Evolutionary conservation across 139 green algal genomes (phyloP), one percentile per base, ranked within the genome.

Genomic region (Chlamydomonas sphaeroides): DNA sequence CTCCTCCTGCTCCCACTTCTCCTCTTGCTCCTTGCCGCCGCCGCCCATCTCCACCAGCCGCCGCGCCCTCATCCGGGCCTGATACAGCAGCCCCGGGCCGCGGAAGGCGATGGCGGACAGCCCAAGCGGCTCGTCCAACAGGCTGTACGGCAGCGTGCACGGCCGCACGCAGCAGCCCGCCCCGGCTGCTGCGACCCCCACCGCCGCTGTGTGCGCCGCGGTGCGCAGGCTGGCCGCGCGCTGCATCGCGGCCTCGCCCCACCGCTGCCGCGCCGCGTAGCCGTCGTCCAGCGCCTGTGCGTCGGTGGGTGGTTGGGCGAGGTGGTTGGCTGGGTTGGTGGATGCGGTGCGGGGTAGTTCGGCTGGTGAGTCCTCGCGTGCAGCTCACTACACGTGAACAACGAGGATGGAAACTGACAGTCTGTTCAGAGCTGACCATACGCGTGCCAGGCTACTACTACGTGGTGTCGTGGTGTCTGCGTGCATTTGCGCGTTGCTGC

Each of bases 61-160:
- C 45, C 45, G 45, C 45, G 45, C 45, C 45, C 45, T 51, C 45
- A 51, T 51, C 45, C 32, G 32, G 32, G 62, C 62, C 32, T 17
- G 11, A 33, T 68, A 68, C 62, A 68, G 62, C 62, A 68, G 62
- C 62, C 62, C 32, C 62, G 32, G 62, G 15, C 62, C 62, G 14
- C 32, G 32, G 17, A 68, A 68, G 20, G 32, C 11, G 32, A 68
- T 42, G 62, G 30, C 62, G 15, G 32, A 28, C 62, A 68, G 33
- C 15, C 62, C 62, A 23, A 68, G 62, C 62, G 32, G 5, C 15
- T 41, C 62, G 32, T 68, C 62, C 33, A 68, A 20, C 62, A 68
- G 62, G 62, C 62, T 30, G 62, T 68, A 68, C 62, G 62, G 62
- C 62, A 68, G 62, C 62, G 62, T 68, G 62, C 62, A 68, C 32